These are phyloP conservation scores for Nectriaceae sp. DNA, from an alignment of 2,329 filamentous ascomycete species.

Conservation along the genomic window DNA sequence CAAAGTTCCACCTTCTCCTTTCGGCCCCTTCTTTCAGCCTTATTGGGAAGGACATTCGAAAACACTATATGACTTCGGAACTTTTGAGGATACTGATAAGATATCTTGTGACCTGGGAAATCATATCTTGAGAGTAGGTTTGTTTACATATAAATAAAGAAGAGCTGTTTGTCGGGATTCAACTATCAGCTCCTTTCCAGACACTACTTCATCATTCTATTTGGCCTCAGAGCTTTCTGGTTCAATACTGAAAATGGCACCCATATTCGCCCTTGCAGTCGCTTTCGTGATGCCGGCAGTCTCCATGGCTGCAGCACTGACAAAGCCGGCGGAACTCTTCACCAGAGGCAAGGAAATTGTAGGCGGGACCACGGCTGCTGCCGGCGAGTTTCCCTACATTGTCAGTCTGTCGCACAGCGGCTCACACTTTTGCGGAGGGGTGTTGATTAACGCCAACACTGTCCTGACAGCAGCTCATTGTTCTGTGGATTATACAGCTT, in stretches of 20 bases:
- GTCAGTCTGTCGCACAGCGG: constrained; percentile 22
- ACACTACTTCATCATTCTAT: constrained; percentile 2
- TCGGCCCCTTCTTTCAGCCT: not conserved
- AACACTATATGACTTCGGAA: not conserved
- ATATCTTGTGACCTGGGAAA: not conserved
- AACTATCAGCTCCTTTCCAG: not conserved
- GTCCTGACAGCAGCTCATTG: constrained; percentile 37
- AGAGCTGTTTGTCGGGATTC: not conserved
- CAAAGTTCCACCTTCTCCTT: not conserved
- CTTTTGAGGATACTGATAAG: not conserved
- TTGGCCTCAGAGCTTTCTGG: not conserved
- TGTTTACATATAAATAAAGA: not conserved
- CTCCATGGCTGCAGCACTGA: constrained; percentile 16
- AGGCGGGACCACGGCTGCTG: constrained; percentile 14
- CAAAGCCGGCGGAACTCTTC: constrained; percentile 5
- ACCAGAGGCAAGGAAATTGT: not conserved
- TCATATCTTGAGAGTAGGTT: not conserved
- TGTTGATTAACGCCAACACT: constrained; percentile 32
- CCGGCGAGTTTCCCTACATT: constrained; percentile 35
- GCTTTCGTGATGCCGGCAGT: constrained; percentile 4
- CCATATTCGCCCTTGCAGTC: constrained; percentile 15
- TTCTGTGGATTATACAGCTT: constrained; percentile 16
- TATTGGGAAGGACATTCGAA: not conserved
- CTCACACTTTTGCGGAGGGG: constrained; percentile 31
- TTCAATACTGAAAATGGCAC: constrained; percentile 7